These are phyloP conservation scores for Beauveria medogensis DNA, from an alignment of 2,329 filamentous ascomycete species.

Conservation along the genomic window DNA sequence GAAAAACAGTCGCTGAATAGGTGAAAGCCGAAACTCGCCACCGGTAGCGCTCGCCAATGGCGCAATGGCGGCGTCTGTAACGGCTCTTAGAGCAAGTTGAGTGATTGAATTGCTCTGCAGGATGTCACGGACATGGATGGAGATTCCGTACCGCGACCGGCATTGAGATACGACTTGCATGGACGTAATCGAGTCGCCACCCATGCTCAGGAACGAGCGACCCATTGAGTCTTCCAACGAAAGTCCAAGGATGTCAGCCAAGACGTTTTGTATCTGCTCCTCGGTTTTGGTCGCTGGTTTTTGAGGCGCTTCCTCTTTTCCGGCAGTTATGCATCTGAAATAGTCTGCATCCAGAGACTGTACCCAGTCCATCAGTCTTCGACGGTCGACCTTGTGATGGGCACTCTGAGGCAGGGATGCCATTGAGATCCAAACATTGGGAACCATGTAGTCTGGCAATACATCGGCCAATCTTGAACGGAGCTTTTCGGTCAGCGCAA, in stretches of 20 bases:
- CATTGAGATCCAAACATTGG: neutral
- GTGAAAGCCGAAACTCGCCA: slow-evolving; percentile 12
- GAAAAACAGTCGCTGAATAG: neutral
- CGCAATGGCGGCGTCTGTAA: neutral
- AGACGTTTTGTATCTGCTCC: slow-evolving; percentile 18
- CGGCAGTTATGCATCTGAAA: neutral
- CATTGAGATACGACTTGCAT: neutral
- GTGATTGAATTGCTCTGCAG: slow-evolving; percentile 16
- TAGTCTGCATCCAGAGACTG: neutral
- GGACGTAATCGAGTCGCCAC: slow-evolving; percentile 8
- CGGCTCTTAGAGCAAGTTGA: slow-evolving; percentile 12
- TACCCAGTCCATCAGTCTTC: neutral
- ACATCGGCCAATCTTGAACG: neutral
- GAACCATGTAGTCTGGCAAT: neutral
- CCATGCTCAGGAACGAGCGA: neutral
- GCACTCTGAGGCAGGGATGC: neutral
- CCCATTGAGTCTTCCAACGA: neutral
- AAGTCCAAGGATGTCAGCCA: slow-evolving; percentile 20
- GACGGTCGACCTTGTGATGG: neutral
- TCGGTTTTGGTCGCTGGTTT: neutral
- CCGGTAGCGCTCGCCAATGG: slow-evolving; percentile 14
- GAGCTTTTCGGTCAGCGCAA: neutral
- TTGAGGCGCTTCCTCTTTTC: neutral
- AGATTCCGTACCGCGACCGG: neutral
- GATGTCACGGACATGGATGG: neutral